Evolutionary conservation across 192 early-diverging fungal genomes (phyloP).

Genomic region (Mortierella antarctica): DNA sequence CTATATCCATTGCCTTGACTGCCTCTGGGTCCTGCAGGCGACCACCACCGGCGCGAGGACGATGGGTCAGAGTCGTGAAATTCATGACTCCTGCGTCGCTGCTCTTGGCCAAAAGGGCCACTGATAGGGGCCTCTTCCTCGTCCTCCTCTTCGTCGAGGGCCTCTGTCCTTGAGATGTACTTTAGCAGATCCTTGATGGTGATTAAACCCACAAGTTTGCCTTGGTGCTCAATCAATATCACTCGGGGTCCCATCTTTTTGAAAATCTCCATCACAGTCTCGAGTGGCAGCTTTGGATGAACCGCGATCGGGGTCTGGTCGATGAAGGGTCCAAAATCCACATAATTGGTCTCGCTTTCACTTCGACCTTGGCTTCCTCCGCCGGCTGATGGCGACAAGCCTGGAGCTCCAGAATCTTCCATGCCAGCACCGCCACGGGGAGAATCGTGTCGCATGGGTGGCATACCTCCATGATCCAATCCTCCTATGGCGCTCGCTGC

Average conservation of each 20-base stretch:
- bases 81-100: background rate
- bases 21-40: background rate
- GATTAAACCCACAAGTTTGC: slow-evolving; percentile 72
- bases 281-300: slow-evolving; percentile 72
- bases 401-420: slow-evolving; percentile 3
- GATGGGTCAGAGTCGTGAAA: slow-evolving; percentile 5
- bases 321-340: slow-evolving; percentile 66
- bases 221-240: slow-evolving; percentile 73
- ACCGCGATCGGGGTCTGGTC: slow-evolving; percentile 80
- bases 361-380: background rate
- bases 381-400: background rate
- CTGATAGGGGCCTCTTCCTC: slow-evolving; percentile 23
- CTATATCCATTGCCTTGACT: background rate
- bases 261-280: slow-evolving; percentile 85
- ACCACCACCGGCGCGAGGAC: slow-evolving; percentile 24
- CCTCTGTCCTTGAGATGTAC: slow-evolving; percentile 65
- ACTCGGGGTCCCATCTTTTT: slow-evolving; percentile 85
- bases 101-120: background rate
- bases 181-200: slow-evolving; percentile 83
- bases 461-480: slow-evolving; percentile 17
- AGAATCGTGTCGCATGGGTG: background rate
- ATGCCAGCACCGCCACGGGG: slow-evolving; percentile 2
- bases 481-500: slow-evolving; percentile 11
- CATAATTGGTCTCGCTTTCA: slow-evolving; percentile 51
- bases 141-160: slow-evolving; percentile 42